A percentile compares a stretch with the other conserved stretches of the same genome.
Evolutionary conservation across 2,329 filamentous ascomycete species (phyloP).

Genomic region (Ascochyta pisi): DNA sequence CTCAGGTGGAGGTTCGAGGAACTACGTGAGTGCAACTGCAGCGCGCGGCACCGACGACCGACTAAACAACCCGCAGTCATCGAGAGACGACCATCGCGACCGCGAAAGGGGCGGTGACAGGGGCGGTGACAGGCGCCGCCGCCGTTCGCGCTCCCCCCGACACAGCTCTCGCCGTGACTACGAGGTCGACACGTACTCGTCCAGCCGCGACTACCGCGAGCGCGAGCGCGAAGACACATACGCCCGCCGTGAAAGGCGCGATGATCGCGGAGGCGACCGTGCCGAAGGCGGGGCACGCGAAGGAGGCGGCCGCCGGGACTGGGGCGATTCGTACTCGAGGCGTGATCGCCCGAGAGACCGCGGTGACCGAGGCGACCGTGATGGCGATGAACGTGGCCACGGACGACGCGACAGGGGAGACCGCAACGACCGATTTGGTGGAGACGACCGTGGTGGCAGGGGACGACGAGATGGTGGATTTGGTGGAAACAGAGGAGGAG

Average conservation of each 20-base stretch:
- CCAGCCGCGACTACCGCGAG: conserved; percentile 89
- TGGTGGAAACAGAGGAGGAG: conserved; percentile 26
- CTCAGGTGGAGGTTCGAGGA: conserved; percentile 43
- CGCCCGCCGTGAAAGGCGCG: conserved; percentile 65
- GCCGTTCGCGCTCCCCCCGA: conserved; percentile 87
- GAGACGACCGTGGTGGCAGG: conserved; percentile 46
- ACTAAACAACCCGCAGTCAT: conserved; percentile 39
- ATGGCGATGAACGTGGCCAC: conserved; percentile 44
- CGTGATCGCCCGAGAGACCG: conserved; percentile 43
- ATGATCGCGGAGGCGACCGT: conserved; percentile 60
- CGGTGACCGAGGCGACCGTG: conserved; percentile 40
- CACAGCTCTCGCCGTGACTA: conserved; percentile 71
- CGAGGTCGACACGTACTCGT: conserved; percentile 86
- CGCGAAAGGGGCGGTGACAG: conserved; percentile 30
- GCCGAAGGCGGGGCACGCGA: conserved; percentile 59
- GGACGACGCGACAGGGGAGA: conserved; percentile 43
- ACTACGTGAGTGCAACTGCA: conserved; percentile 45
- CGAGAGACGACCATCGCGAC: conserved; percentile 41
- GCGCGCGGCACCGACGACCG: conserved; percentile 20
- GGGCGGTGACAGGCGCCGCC: conserved; percentile 55
- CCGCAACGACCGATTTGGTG: conserved; percentile 55
- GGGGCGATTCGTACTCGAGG: conserved; percentile 61
- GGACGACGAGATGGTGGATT: conserved; percentile 32
- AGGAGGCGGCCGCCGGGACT: conserved; percentile 60
- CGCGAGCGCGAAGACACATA: conserved; percentile 94